Conservation (phyloP, 352 stramenopile genomes). For the Globisporangium acanthophoron region DNA sequence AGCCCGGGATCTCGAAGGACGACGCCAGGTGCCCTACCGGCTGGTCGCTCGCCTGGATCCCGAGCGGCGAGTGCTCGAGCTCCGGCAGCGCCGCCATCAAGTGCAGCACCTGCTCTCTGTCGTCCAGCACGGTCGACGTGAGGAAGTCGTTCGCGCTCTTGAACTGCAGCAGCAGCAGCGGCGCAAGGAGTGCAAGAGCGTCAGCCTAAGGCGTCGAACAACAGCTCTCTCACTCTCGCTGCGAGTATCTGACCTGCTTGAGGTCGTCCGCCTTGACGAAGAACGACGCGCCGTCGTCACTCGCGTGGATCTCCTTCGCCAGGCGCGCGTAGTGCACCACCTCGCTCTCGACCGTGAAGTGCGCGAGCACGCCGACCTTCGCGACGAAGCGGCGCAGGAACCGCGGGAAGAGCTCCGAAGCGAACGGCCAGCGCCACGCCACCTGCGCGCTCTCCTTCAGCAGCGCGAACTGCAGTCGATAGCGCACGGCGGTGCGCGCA, state of each 20-base stretch:
- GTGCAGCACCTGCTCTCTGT: conserved; percentile 71
- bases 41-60: conserved; percentile 29
- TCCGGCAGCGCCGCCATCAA: conserved; percentile 70
- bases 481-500: conserved; percentile 46
- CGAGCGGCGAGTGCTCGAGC: conserved; percentile 38
- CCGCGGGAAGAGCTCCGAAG: conserved; percentile 22
- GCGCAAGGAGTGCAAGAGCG: not conserved
- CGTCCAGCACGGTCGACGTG: conserved; percentile 51
- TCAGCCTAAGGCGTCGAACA: not conserved
- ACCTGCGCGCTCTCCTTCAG: conserved; percentile 46
- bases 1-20: conserved; percentile 69
- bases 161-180: conserved; percentile 31
- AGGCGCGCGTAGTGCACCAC: conserved; percentile 62
- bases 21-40: conserved; percentile 21
- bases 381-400: conserved; percentile 40
- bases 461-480: conserved; percentile 64
- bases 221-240: too few species aligned
- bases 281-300: conserved; percentile 22
- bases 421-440: conserved; percentile 41
- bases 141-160: conserved; percentile 77
- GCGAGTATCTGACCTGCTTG: conserved; percentile 34
- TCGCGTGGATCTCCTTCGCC: conserved; percentile 42
- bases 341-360: conserved; percentile 68
- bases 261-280: conserved; percentile 58
- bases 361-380: conserved; percentile 49